phyloP scores from a whole-genome alignment of 2,329 filamentous ascomycete genomes.

The Xylariomycetidae sp. region DNA sequence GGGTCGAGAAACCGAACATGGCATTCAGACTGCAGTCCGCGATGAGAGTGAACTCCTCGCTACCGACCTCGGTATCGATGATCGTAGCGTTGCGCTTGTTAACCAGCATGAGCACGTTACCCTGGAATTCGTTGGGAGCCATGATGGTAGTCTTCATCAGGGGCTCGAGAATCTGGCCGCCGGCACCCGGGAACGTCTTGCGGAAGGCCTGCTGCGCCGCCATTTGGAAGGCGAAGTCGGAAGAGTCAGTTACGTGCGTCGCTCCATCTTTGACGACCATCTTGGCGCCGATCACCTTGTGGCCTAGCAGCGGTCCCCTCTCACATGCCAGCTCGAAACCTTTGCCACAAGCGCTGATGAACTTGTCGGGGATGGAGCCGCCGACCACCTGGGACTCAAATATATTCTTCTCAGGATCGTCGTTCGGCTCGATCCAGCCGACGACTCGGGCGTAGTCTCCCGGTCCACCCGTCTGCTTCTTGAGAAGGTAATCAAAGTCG shows the following conservation, averaged over 20 bases:
- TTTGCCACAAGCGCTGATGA: constrained; percentile 88
- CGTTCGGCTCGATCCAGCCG: constrained; percentile 85
- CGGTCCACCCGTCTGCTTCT: constrained; percentile 92
- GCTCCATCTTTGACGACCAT: constrained; percentile 97
- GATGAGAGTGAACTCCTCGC: constrained; percentile 88
- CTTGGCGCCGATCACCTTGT: constrained; percentile 80
- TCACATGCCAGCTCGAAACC: constrained; percentile 80
- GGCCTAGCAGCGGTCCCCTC: constrained; percentile 86
- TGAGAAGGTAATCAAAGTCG: constrained; percentile 88
- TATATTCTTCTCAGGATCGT: constrained; percentile 65
- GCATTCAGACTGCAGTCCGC: constrained; percentile 91
- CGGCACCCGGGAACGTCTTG: constrained; percentile 79
- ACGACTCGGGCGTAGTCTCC: constrained; percentile 93
- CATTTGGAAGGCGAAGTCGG: constrained; percentile 91
- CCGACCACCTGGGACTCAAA: constrained; percentile 88
- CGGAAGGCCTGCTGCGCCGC: constrained; percentile 96
- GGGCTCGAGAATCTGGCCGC: constrained; percentile 84
- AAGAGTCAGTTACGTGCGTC: constrained; percentile 96
- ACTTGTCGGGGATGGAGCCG: constrained; percentile 93
- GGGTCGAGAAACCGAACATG: constrained; percentile 96
- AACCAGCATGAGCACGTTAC: constrained; percentile 86
- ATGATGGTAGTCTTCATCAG: constrained; percentile 98
- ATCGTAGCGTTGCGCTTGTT: constrained; percentile 97
- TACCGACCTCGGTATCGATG: constrained; percentile 88
- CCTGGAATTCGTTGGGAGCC: constrained; percentile 95